Percentiles rank a stretch among this genome's conserved stretches.
These are phyloP conservation scores for Plasmodium cynomolgi DNA, from an alignment of 169 alveolate species.

Conservation along the genomic window DNA sequence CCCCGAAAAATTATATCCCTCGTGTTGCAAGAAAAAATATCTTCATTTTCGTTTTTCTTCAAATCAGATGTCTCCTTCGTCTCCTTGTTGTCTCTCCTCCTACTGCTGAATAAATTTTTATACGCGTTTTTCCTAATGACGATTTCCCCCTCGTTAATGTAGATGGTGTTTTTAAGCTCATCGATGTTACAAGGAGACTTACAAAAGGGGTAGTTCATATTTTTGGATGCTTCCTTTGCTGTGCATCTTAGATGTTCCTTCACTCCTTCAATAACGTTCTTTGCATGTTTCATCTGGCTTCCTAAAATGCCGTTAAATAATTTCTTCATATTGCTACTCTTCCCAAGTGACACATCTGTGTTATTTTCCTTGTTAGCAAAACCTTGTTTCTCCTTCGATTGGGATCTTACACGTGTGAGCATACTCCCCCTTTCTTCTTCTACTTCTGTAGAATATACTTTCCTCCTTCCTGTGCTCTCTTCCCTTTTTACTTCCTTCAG, in stretches of 20 bases:
- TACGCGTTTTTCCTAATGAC: constrained; percentile 29
- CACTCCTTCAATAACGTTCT: constrained; percentile 49
- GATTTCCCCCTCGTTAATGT: constrained; percentile 58
- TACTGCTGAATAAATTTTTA: constrained; percentile 22
- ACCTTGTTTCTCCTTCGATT: neutral
- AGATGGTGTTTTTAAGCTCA: constrained; percentile 33
- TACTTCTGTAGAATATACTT: neutral
- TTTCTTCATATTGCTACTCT: constrained; percentile 16
- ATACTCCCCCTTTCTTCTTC: neutral
- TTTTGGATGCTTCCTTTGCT: constrained; percentile 56
- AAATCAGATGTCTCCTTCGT: neutral
- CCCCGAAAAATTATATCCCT: constrained; percentile 35
- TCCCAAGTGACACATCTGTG: neutral
- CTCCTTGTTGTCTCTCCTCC: neutral
- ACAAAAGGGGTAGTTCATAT: constrained; percentile 60
- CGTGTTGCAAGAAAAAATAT: constrained; percentile 23
- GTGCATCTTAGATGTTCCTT: constrained; percentile 55
- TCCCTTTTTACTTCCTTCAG: neutral
- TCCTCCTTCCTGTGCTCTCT: neutral
- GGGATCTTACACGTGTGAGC: neutral
- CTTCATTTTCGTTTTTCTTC: neutral
- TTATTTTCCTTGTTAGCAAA: neutral
- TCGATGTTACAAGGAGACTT: constrained; percentile 72
- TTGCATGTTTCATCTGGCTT: constrained; percentile 55
- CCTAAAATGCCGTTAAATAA: constrained; percentile 43